A percentile compares a stretch with the other conserved stretches of the same genome.
Conservation (phyloP, 1,284 basidiomycete species). For the Phlebopus sp. region DNA sequence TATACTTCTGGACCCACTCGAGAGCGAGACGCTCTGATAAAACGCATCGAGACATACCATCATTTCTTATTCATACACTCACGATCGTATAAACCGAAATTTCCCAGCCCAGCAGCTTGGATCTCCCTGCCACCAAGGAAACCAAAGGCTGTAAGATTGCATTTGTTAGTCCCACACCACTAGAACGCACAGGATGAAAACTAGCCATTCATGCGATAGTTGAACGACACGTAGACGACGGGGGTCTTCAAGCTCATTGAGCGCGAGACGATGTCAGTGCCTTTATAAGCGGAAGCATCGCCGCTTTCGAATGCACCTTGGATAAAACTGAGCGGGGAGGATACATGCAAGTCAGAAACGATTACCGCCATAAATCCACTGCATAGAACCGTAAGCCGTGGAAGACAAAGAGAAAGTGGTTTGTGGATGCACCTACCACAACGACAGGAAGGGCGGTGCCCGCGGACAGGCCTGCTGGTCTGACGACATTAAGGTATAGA, state of each 20-base stretch:
- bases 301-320: constrained; percentile 14
- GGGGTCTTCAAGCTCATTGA: constrained; percentile 23
- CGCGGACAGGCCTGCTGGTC: constrained; percentile 9
- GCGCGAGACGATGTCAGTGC: constrained; percentile 24
- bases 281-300: constrained; percentile 19
- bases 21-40: constrained; percentile 51
- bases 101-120: constrained; percentile 44
- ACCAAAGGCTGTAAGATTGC: constrained; percentile 16
- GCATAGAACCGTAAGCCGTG: not conserved
- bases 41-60: not conserved
- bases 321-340: not conserved
- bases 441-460: constrained; percentile 19
- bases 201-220: constrained; percentile 32
- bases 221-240: constrained; percentile 32
- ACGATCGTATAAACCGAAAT: constrained; percentile 50
- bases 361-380: constrained; percentile 19
- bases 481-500: constrained; percentile 20
- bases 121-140: constrained; percentile 27
- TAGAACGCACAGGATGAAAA: not conserved
- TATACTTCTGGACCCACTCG: constrained; percentile 66
- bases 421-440: constrained; percentile 12
- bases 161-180: not conserved
- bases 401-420: not conserved
- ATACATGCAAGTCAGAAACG: not conserved
- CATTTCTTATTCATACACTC: constrained; percentile 7